Evolutionary conservation across 257 asterid species (phyloP), one percentile per base, ranked within the genome.

Genomic region (Anisodus tanguticus): DNA sequence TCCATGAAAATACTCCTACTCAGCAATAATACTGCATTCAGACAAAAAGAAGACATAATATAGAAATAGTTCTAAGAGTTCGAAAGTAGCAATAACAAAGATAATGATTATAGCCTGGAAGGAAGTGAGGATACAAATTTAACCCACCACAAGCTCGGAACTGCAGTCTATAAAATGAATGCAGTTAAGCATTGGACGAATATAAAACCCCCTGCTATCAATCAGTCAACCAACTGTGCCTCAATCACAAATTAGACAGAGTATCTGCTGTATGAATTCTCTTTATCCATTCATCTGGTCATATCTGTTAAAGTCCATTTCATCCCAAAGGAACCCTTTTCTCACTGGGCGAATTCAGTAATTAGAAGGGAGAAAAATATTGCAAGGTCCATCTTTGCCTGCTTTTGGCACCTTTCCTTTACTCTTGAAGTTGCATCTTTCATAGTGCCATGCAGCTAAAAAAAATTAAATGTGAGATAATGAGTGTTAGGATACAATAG

Each of bases 381-480:
- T 59, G 6, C 31, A 59, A 59, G 66, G 31, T 3, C 31, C 66
- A 10, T 17, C 1, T 6, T 59, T 8, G 4, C 66, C 31, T 6
- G 66, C 66, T 59, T 59, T 59, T 59, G 66, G 66, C 66, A 59
- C 58, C 59, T 31, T 6, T 59, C 66, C 66, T 59, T 57, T 59
- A 57, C 22, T 16, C 63, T 57, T 57, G 63, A 57, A 57, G 63
- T 57, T 57, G 63, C 19, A 16, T 57, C 19, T 57, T 57, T 15
- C 9, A 57, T 57, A 57, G 16, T 57, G 35, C 31, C 31, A 8
- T 59, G 66, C 12, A 59, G 11, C 66, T 59, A 54, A 51, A 2
- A 59, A 59, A 59, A 4, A 17, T 59, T 17, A n/a, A 8, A 59
- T 2, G 31, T 59, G 66, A 59, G 5, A n/a, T n/a, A 17, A 59